Evolutionary conservation across 257 asterid species (phyloP).

Genomic region (Solanum ossicruentum): DNA sequence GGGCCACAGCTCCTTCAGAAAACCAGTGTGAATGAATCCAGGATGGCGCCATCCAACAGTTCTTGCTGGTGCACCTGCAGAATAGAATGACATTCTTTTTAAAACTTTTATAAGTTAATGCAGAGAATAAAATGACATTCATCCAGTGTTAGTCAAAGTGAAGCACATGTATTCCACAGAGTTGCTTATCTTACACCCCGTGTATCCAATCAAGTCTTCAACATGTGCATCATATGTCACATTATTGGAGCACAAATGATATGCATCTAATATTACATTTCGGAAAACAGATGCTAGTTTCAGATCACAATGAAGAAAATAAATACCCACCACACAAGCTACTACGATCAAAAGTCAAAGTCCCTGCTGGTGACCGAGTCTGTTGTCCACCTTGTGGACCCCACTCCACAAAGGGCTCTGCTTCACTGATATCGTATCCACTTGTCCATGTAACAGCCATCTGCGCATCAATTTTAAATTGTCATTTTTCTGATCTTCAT

Average conservation of each 20-base stretch:
- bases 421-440: conserved; percentile 47
- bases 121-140: conserved; percentile 5
- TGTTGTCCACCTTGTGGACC: conserved; percentile 49
- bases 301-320: background rate
- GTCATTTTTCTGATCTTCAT: background rate
- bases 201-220: background rate
- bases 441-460: conserved; percentile 99
- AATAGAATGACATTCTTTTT: background rate
- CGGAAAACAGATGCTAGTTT: background rate
- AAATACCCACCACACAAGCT: conserved; percentile 77
- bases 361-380: conserved; percentile 63
- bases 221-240: background rate
- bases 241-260: background rate
- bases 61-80: conserved; percentile 70
- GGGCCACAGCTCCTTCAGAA: conserved; percentile 49
- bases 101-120: conserved; percentile 1
- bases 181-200: background rate
- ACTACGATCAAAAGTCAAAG: conserved; percentile 63
- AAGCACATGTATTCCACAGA: background rate
- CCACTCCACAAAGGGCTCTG: conserved; percentile 84
- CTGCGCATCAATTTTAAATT: conserved; percentile 26
- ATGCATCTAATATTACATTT: background rate
- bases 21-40: conserved; percentile 49
- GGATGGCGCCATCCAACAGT: conserved; percentile 71
- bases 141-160: background rate